A percentile compares a stretch with the other conserved stretches of the same genome.
Conservation (phyloP, 1,139 yeast species). For the Taphrina communis region DNA sequence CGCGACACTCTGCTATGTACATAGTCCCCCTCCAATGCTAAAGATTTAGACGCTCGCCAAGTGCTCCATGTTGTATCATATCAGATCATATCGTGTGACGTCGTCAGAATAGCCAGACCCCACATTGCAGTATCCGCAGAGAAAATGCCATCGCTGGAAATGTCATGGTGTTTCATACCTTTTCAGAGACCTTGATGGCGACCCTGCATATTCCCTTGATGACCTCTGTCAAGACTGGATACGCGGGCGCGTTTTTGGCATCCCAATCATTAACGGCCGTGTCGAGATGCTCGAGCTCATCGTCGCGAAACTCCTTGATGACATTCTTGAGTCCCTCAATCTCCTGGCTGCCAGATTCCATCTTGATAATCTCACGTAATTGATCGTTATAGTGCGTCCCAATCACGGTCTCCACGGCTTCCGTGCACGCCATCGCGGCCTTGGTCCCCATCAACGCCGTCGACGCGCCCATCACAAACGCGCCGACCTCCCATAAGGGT, state of each 20-base stretch:
- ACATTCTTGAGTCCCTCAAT: slow-evolving; percentile 63
- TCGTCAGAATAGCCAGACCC: too few relatives aligned
- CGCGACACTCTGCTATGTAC: too few relatives aligned
- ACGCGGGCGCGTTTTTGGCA: slow-evolving; percentile 92
- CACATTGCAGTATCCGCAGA: too few relatives aligned
- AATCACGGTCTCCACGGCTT: slow-evolving; percentile 97
- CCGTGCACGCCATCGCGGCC: slow-evolving; percentile 99
- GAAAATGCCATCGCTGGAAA: too few relatives aligned
- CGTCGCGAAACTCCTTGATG: slow-evolving; percentile 84
- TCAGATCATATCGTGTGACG: too few relatives aligned
- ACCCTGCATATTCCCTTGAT: slow-evolving; percentile 66
- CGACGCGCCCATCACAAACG: slow-evolving; percentile 80
- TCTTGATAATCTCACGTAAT: slow-evolving; percentile 72
- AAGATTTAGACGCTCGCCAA: too few relatives aligned
- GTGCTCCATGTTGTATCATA: too few relatives aligned
- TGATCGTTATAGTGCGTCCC: slow-evolving; percentile 96
- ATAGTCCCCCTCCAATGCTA: too few relatives aligned
- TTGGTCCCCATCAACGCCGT: slow-evolving; percentile 89
- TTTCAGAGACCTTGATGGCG: slow-evolving; percentile 43
- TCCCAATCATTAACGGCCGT: slow-evolving; percentile 85
- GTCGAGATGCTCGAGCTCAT: slow-evolving; percentile 91
- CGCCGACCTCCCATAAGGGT: slow-evolving; percentile 93
- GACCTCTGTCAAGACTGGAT: slow-evolving; percentile 81
- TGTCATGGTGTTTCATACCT: slow-evolving; percentile 13
- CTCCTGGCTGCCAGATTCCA: slow-evolving; percentile 63